Conservation (phyloP, 257 asterid species). For the Solanum tacnaense region DNA sequence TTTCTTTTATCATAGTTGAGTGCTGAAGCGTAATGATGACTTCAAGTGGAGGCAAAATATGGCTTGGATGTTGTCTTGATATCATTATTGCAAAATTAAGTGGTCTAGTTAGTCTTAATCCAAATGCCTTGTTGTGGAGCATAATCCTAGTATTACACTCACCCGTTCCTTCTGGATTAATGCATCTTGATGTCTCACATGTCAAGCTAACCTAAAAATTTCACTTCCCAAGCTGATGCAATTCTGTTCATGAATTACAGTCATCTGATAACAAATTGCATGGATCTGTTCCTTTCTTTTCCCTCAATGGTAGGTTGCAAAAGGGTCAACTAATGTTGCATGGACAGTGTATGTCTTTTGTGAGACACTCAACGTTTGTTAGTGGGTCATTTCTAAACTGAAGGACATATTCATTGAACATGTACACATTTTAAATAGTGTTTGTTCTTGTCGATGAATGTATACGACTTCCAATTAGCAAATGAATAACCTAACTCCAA, state of each 20-base stretch:
- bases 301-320: background rate
- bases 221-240: background rate
- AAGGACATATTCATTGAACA: background rate
- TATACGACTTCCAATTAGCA: background rate
- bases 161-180: background rate
- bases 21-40: background rate
- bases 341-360: background rate
- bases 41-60: slow-evolving; percentile 58
- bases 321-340: background rate
- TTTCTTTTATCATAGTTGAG: background rate
- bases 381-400: background rate
- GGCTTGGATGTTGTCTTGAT: background rate
- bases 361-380: background rate
- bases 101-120: background rate
- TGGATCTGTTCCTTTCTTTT: background rate
- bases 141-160: background rate
- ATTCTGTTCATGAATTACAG: background rate
- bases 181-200: background rate
- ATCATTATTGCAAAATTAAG: background rate
- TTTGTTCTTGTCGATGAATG: background rate
- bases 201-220: background rate
- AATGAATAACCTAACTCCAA: background rate
- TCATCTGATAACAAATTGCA: background rate
- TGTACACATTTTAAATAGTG: background rate
- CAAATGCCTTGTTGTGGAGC: background rate